phyloP scores from a whole-genome alignment of 306 rosid genomes.

The Quercus engelmannii region DNA sequence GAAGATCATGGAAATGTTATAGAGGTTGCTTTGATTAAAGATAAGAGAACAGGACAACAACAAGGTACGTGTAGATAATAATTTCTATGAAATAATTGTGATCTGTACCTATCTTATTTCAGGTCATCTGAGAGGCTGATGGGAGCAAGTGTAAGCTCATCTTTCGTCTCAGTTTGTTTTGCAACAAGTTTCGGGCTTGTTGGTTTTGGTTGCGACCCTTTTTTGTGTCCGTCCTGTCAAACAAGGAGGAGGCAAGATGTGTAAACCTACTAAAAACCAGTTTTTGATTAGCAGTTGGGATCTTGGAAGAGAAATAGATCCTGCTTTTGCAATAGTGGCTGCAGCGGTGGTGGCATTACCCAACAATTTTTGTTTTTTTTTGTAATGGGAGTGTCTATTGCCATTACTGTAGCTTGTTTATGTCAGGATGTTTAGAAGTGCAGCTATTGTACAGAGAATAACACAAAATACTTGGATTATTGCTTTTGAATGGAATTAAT shows the following conservation, averaged over 20 bases:
- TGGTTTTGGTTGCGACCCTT: conserved; percentile 66
- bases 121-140: conserved; percentile 87
- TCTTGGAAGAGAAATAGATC: conserved; percentile 68
- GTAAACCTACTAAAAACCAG: conserved; percentile 56
- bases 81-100: conserved; percentile 36
- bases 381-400: conserved; percentile 58
- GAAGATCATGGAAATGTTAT: conserved; percentile 90
- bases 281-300: conserved; percentile 68
- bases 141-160: conserved; percentile 72
- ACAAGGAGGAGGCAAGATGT: conserved; percentile 55
- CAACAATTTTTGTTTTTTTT: conserved; percentile 20
- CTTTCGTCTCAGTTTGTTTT: conserved; percentile 77
- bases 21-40: conserved; percentile 91
- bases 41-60: conserved; percentile 91
- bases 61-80: conserved; percentile 62
- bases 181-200: conserved; percentile 79
- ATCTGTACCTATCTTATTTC: conserved; percentile 59
- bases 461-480: conserved; percentile 44
- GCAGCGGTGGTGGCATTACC: conserved; percentile 54
- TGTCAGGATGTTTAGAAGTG: conserved; percentile 42
- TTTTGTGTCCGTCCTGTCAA: conserved; percentile 56
- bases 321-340: conserved; percentile 64
- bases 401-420: conserved; percentile 50
- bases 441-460: conserved; percentile 56
- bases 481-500: conserved; percentile 43